These are phyloP conservation scores for Alternaria incomplexa DNA, from an alignment of 2,329 filamentous ascomycete genomes.

Conservation along the genomic window DNA sequence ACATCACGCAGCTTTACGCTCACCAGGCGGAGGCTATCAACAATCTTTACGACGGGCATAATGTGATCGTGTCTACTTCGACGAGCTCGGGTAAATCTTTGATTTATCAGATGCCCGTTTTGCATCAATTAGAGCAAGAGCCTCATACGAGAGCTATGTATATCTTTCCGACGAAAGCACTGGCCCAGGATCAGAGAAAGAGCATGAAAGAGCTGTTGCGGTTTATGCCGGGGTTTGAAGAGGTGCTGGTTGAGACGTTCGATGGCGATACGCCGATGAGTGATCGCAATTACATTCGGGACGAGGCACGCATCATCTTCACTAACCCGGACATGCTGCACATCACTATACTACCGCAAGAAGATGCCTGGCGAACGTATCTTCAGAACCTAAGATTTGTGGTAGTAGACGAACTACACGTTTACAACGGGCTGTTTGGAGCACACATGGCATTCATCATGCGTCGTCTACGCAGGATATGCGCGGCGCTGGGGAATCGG, in stretches of 20 bases:
- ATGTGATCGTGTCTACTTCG: conserved; percentile 92
- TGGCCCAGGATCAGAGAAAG: conserved; percentile 91
- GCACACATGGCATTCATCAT: conserved; percentile 95
- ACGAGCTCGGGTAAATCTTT: conserved; percentile 96
- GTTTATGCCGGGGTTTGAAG: conserved; percentile 79
- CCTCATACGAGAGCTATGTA: conserved; percentile 85
- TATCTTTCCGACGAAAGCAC: conserved; percentile 95
- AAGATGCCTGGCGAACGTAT: conserved; percentile 86
- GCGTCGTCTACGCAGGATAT: conserved; percentile 84
- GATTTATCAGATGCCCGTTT: conserved; percentile 95
- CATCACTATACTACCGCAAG: conserved; percentile 89
- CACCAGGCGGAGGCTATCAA: conserved; percentile 97
- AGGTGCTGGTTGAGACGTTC: conserved; percentile 86
- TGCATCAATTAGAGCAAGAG: conserved; percentile 84
- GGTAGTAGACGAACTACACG: conserved; percentile 84
- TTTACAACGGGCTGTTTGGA: conserved; percentile 94
- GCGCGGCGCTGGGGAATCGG: conserved; percentile 85
- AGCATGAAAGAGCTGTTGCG: conserved; percentile 84
- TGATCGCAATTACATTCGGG: conserved; percentile 78
- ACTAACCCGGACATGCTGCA: conserved; percentile 99
- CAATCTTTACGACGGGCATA: conserved; percentile 76
- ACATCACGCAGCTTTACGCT: conserved; percentile 84
- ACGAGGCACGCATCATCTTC: conserved; percentile 91
- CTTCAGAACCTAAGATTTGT: conserved; percentile 90
- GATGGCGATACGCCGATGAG: conserved; percentile 91